A percentile compares a stretch with the other conserved stretches of the same genome.
phyloP scores from a whole-genome alignment of 2,329 filamentous ascomycete species.

The Diaporthe ampelina region DNA sequence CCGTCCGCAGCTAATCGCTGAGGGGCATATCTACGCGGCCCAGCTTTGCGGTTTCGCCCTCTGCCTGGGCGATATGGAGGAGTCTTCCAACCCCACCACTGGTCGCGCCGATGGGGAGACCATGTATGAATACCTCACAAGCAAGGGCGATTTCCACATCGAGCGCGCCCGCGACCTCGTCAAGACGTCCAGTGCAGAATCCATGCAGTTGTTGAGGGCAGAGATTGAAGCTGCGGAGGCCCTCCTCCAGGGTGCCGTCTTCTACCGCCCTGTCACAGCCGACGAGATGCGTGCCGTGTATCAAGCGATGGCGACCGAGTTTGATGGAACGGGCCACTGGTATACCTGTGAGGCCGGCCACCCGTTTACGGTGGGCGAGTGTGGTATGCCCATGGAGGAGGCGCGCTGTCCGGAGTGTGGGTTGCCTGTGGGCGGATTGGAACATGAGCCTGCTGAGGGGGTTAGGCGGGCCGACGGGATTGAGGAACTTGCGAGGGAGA shows the following conservation, averaged over 20 bases:
- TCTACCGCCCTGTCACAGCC: slow-evolving; percentile 63
- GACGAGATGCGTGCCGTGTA: slow-evolving; percentile 66
- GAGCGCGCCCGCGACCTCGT: slow-evolving; percentile 43
- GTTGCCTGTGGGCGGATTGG: slow-evolving; percentile 66
- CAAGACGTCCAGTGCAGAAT: slow-evolving; percentile 34
- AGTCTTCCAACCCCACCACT: too few relatives aligned
- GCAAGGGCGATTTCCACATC: slow-evolving; percentile 45
- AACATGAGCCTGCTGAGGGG: slow-evolving; percentile 65
- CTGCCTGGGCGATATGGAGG: slow-evolving; percentile 42
- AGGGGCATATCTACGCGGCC: slow-evolving; percentile 65
- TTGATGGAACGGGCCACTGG: slow-evolving; percentile 71
- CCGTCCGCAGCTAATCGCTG: slow-evolving; percentile 59
- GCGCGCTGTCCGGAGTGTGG: slow-evolving; percentile 75
- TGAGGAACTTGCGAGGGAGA: slow-evolving; percentile 54
- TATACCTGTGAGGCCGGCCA: slow-evolving; percentile 71
- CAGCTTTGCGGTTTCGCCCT: slow-evolving; percentile 62
- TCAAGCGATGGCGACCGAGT: slow-evolving; percentile 64
- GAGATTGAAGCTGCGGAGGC: slow-evolving; percentile 62
- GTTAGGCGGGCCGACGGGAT: slow-evolving; percentile 64
- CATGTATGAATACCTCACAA: neutral
- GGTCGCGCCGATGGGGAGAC: too few relatives aligned
- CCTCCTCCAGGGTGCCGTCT: slow-evolving; percentile 61
- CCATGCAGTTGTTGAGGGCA: slow-evolving; percentile 52
- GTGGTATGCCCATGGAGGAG: slow-evolving; percentile 74
- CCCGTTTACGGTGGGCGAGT: slow-evolving; percentile 75